Evolutionary conservation across 495 filamentous ascomycete genomes (phyloP).

Genomic region (Penicillium arizonense): DNA sequence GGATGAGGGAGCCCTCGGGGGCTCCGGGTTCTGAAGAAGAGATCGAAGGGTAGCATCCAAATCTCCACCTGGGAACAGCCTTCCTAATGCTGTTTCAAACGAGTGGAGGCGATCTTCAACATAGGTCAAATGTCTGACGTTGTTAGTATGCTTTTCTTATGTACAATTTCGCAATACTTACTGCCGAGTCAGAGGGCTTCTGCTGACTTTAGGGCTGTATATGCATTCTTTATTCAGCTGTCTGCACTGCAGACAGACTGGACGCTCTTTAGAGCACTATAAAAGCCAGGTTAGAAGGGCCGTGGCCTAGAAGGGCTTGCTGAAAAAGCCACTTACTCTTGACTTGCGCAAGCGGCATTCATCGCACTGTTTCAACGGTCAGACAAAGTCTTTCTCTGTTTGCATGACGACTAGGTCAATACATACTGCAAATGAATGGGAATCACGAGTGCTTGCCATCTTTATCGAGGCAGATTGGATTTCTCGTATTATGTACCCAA

Average conservation of each 20-base stretch:
- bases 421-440: constrained; percentile 49
- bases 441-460: constrained; percentile 49
- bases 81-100: constrained; percentile 44
- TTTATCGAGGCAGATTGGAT: constrained; percentile 31
- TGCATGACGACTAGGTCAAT: neutral
- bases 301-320: neutral
- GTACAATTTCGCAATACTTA: constrained; percentile 18
- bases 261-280: constrained; percentile 51
- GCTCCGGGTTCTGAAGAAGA: constrained; percentile 41
- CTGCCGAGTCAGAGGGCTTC: constrained; percentile 49
- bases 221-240: constrained; percentile 47
- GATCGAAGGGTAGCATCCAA: constrained; percentile 46
- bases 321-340: constrained; percentile 30
- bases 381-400: neutral
- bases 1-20: constrained; percentile 32
- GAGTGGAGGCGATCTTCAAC: constrained; percentile 48
- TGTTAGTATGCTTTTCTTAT: constrained; percentile 6
- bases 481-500: constrained; percentile 25
- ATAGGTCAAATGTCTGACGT: constrained; percentile 45
- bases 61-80: constrained; percentile 45
- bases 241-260: constrained; percentile 42
- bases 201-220: constrained; percentile 48
- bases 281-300: constrained; percentile 3
- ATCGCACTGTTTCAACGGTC: constrained; percentile 36
- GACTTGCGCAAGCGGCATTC: constrained; percentile 50